A percentile compares a stretch with the other conserved stretches of the same genome.
Conservation (phyloP, 2,329 filamentous ascomycete genomes). For the Ascochyta koolunga region DNA sequence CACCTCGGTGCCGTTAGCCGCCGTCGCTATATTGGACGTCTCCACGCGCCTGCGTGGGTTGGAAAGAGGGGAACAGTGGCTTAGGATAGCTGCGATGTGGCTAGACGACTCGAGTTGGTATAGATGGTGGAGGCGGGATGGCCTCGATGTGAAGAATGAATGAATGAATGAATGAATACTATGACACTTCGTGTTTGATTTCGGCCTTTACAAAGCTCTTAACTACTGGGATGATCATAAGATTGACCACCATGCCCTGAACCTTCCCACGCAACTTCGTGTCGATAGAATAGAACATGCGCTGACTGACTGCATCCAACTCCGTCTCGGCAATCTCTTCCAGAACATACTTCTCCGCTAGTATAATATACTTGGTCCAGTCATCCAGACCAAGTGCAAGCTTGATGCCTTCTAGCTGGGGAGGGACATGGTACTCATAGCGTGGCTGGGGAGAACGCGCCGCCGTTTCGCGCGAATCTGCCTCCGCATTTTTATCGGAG, state of each 20-base stretch:
- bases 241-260: neutral
- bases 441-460: neutral
- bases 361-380: slow-evolving; percentile 22
- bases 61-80: neutral
- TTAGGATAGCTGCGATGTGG: neutral
- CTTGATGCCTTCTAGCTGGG: slow-evolving; percentile 15
- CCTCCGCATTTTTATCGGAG: neutral
- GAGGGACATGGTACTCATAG: slow-evolving; percentile 12
- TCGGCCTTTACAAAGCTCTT: neutral
- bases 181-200: neutral
- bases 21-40: neutral
- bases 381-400: slow-evolving; percentile 21
- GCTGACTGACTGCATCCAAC: slow-evolving; percentile 1
- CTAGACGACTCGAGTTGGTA: neutral
- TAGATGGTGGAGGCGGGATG: neutral
- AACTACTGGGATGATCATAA: neutral
- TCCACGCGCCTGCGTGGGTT: neutral
- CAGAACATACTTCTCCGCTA: slow-evolving; percentile 15
- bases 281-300: slow-evolving; percentile 12
- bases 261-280: neutral
- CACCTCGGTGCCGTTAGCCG: neutral
- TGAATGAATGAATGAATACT: neutral
- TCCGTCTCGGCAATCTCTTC: slow-evolving; percentile 10
- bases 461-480: neutral
- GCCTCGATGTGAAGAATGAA: too few relatives aligned